Conservation (phyloP, 805 yeast species). For the Yamadazyma insecticola region DNA sequence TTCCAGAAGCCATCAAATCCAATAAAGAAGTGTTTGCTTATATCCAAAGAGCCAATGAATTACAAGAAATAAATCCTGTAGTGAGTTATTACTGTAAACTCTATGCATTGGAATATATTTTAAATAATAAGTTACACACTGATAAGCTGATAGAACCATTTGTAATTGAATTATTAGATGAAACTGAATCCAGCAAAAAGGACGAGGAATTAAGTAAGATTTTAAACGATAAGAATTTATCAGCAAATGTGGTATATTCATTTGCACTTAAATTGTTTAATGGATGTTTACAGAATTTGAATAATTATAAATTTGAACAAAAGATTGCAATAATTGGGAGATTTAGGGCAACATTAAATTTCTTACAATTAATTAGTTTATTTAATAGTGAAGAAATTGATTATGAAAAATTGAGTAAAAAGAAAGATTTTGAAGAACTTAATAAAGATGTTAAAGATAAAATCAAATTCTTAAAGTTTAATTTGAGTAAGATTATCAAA, state of each 20-base stretch:
- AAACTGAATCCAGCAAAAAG: slow-evolving; percentile 58
- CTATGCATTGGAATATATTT: slow-evolving; percentile 70
- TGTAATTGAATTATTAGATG: slow-evolving; percentile 62
- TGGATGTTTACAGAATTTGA: slow-evolving; percentile 23
- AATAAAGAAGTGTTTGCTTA: slow-evolving; percentile 41
- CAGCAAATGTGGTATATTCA: slow-evolving; percentile 23
- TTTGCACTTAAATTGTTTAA: slow-evolving; percentile 35
- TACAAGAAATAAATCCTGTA: slow-evolving; percentile 55
- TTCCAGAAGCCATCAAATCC: slow-evolving; percentile 23
- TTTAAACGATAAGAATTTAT: slow-evolving; percentile 53
- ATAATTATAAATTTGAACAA: slow-evolving; percentile 18
- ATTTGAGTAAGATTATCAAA: slow-evolving; percentile 34
- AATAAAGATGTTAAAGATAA: slow-evolving; percentile 23
- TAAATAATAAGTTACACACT: slow-evolving; percentile 57
- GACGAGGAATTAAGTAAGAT: slow-evolving; percentile 43
- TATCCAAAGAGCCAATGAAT: slow-evolving; percentile 53
- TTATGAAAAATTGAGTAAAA: slow-evolving; percentile 27
- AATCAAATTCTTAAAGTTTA: slow-evolving; percentile 32
- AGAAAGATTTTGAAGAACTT: slow-evolving; percentile 19
- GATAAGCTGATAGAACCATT: slow-evolving; percentile 53
- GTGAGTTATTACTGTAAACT: slow-evolving; percentile 66
- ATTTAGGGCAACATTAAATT: slow-evolving; percentile 32
- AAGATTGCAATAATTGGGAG: slow-evolving; percentile 27
- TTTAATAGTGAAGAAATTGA: slow-evolving; percentile 27
- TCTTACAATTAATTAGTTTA: slow-evolving; percentile 23